Base-by-base conservation (phyloP, 768 basidiomycete species). In the Suillus luteus region DNA sequence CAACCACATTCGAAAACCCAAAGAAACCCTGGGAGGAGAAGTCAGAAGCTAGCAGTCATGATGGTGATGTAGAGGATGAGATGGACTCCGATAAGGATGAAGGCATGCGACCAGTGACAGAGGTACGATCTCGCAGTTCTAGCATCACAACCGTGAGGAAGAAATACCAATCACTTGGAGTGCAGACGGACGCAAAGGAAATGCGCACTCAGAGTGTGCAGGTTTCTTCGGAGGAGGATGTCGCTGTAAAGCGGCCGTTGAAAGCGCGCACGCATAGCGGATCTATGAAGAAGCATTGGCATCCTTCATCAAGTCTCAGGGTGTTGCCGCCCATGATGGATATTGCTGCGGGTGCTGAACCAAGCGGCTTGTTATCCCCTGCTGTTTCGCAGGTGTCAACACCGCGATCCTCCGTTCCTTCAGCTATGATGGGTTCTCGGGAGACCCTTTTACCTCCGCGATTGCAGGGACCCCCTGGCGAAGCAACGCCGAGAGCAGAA, bases 11-110 rank as follows among this genome's bases (percentile, higher is more conserved):
- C 63, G 83, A 83, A 59, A 82, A 81, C 44, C 70, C 73, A 59
- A 73, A 80, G 68, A 69, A 74, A 66, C 71, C 74, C 9, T 68
- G 80, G 69, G 74, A 48, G 75, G 77, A 86, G 27, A 78, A 78
- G 66, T 76, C 78, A 24, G 92, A 92, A 68, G 86, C 81, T 15
- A 88, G 84, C 68, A 93, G 93, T 71, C 84, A 86, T 64, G 92
- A 94, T 72, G 93, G 89, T 5, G 93, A 93, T 68, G 87, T 90
- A 64, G 92, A 92, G 68, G 90, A 90, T 66, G 88, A 90, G 62
- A 83, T 83, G 5, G 88, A 90, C 52, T 71, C 75, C 14, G 85
- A 85, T 22, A 86, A 64, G 65, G 27, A 58, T 46, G 48, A 38
- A 6, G 35, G 81, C 82, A 37, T 72, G 68, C 24, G 66, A 70